Evolutionary conservation across 2,329 filamentous ascomycete genomes (phyloP), one percentile per base, ranked within the genome.

Genomic region (Tolypocladium cylindrosporum): DNA sequence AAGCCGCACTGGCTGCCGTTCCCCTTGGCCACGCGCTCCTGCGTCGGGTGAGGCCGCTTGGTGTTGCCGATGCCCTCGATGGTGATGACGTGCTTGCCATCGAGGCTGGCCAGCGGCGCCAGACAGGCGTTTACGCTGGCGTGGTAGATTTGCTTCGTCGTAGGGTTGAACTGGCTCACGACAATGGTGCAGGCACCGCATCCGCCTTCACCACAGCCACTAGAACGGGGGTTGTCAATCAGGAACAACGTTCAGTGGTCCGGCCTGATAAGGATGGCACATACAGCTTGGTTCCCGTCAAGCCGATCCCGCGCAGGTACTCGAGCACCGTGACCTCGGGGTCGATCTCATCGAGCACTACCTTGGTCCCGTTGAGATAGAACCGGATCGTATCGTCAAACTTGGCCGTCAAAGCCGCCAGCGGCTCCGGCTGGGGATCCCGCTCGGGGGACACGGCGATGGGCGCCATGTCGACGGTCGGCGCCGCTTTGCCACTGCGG

Each of bases 31-130:
- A 99, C 89, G 54, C 94, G 83, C 75, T 97, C 91, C 71, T 97
- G 94, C 4, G 88, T 79, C 2, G 93, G 90, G 75, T 99, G 94
- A 6, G 94, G 94, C 48, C 81, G 84, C 71, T 94, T 88, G 36
- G 90, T 86, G 70, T 88, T 90, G 13, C 94, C 94, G 66, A 99
- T 97, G 8, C 94, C 94, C 74, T 99, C 94, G 45, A 99, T 87
- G 3, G 94, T 99, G 69, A 99, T 92, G 68, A 97, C 91, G 81
- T 99, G 94, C 72, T 99, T 99, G 51, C 94, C 94, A 71, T 97
- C 94, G 50, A 97, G 83, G 67, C 91, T 96, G 64, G 91, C 89
- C 53, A 99, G 80, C 8, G 94, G 94, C 13, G 94, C 93, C 56
- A 99, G 79, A 71, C 94, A 99, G 48, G 94, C 94, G 71, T 99